Percentiles rank a stretch among this genome's conserved stretches.
phyloP scores from a whole-genome alignment of 352 stramenopile species.

The Blastocystis sp. region DNA sequence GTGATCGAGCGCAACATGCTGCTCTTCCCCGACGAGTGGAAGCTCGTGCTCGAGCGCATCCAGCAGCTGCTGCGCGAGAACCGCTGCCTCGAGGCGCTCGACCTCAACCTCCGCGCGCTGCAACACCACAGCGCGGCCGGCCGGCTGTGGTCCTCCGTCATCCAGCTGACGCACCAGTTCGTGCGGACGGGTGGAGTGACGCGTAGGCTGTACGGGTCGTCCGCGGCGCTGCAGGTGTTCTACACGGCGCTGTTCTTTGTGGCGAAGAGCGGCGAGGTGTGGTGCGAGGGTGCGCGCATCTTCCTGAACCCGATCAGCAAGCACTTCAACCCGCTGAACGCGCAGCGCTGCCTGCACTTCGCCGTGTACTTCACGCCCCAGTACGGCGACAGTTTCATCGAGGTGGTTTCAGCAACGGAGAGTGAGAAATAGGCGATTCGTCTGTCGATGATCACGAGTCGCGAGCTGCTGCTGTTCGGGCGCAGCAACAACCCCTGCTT shows the following conservation, averaged over 20 bases:
- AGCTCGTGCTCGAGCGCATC: conserved; percentile 33
- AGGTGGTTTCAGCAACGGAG: conserved; percentile 82
- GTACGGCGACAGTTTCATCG: no score
- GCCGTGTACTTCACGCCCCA: conserved; percentile 78
- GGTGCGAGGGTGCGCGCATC: conserved; percentile 1
- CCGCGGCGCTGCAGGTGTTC: background rate
- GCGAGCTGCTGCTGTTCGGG: conserved; percentile 1
- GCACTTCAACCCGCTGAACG: conserved; percentile 74
- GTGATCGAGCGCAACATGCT: conserved; percentile 17
- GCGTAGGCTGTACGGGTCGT: conserved; percentile 41
- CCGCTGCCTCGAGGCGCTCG: background rate
- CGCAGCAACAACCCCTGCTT: conserved; percentile 15
- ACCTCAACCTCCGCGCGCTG: background rate
- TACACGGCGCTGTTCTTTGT: background rate
- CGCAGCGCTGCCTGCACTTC: conserved; percentile 79
- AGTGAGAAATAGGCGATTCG: conserved; percentile 71
- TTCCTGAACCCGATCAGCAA: no score
- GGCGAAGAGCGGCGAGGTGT: conserved; percentile 9
- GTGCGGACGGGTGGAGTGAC: background rate
- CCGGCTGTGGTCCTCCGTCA: conserved; percentile 41
- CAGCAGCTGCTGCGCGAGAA: conserved; percentile 3
- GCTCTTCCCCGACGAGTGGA: conserved; percentile 36
- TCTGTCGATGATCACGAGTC: conserved; percentile 33
- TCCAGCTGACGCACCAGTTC: conserved; percentile 38
- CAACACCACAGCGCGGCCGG: conserved; percentile 2